A percentile compares a stretch with the other conserved stretches of the same genome.
Conservation (phyloP, 176 grass and related monocot species). For the Lolium perenne region DNA sequence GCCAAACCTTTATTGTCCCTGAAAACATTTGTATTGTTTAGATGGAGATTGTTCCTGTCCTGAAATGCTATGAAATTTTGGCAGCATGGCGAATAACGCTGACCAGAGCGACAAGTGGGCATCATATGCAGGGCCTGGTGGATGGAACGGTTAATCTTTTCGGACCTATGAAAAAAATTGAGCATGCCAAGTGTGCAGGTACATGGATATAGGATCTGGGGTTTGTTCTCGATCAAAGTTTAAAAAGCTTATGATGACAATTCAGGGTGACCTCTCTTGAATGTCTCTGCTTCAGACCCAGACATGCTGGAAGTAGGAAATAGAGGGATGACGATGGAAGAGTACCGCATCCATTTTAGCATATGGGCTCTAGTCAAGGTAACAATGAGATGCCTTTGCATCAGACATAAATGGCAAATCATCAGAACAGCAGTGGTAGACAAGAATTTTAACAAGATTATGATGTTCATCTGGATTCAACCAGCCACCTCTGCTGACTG, state of each 20-base stretch:
- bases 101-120: slow-evolving; percentile 61
- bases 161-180: background rate
- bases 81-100: slow-evolving; percentile 55
- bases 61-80: background rate
- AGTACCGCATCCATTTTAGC: slow-evolving; percentile 60
- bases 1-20: background rate
- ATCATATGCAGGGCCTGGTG: slow-evolving; percentile 65
- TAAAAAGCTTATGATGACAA: background rate
- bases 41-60: slow-evolving; percentile 12
- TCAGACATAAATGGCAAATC: slow-evolving; percentile 6
- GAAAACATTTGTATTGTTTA: background rate
- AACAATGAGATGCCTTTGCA: slow-evolving; percentile 12
- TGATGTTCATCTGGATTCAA: slow-evolving; percentile 2
- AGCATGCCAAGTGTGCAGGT: background rate
- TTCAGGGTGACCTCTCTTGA: slow-evolving; percentile 6
- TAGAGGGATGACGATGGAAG: slow-evolving; percentile 52
- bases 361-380: slow-evolving; percentile 65
- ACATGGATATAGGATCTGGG: background rate
- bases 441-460: slow-evolving; percentile 18
- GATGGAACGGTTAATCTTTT: slow-evolving; percentile 70
- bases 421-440: background rate
- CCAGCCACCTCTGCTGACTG: slow-evolving; percentile 77
- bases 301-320: slow-evolving; percentile 68
- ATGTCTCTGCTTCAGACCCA: slow-evolving; percentile 40
- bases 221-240: background rate